Base-by-base conservation (phyloP, 2,329 filamentous ascomycete species). In the Ascochyta koolunga region DNA sequence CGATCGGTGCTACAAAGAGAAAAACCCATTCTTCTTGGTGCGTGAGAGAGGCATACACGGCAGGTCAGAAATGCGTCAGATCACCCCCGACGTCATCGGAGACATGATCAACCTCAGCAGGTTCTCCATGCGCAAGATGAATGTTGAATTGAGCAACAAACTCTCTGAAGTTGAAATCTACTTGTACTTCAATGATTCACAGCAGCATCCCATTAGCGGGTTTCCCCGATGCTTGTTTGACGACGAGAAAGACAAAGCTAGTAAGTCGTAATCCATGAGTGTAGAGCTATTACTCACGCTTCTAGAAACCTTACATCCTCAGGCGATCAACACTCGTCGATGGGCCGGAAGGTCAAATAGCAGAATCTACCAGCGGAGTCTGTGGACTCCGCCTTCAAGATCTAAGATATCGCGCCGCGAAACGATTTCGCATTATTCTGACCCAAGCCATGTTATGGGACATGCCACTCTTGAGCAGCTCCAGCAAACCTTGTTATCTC, bases 401-500 rank as follows among this genome's bases (percentile, higher is more conserved):
- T 18, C 32, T 19, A 18, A 16, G 32, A 35, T 35, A 35, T 18
- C 32, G n/a, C 7, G 32, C 8, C 32, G 32, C 32, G 32, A 35
- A 19, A 35, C 32, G 0, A 35, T 35, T 35, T 35, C 32, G 6
- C n/a, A 18, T 5, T 35, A 35, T 19, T 35, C 32, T n/a, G 32
- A 35, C 9, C 32, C 32, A 18, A 35, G 9, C 18, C 32, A 19
- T 11, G 32, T 35, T 10, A 35, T 35, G 32, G 32, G 32, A 5
- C 18, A 35, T 83, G 32, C n/a, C 3, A 35, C n/a, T 16, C 5
- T 16, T 7, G 32, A 35, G 10, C 31, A 33, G 5, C 13, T 33
- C 1, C 13, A 33, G 31, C 13, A 11, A 19, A 35, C 32, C 2
- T 18, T 19, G 7, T 6, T 18, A 18, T 8, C n/a, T 3, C 32